Base-by-base conservation (phyloP, 495 filamentous ascomycete species). In the Penicillium herquei region DNA sequence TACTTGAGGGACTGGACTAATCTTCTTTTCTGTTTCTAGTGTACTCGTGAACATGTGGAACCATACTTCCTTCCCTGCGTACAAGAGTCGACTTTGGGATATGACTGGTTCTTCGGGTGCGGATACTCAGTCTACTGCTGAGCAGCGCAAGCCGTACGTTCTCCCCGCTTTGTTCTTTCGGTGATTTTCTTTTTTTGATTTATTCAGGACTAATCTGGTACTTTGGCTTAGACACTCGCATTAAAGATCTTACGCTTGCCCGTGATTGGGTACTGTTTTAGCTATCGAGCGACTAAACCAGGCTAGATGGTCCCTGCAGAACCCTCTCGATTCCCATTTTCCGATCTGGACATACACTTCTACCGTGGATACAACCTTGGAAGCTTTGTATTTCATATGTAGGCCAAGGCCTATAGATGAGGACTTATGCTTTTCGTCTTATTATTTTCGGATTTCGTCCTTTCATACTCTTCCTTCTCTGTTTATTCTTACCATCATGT, bases 21-120 rank as follows among this genome's bases (percentile, higher is more conserved):
- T 49, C 31, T 10, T 14, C 2, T 39, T 17, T 17, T 32, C 47
- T 14, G 5, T 13, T 2, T 49, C 6, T 49, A 83, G 80, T 64
- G 59, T 86, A 63, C 76, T 91, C 41, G 87, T 90, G 51, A 91
- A 90, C 62, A 87, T 88, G 16, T 92, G 88, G 88, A 89, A 91
- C 64, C 73, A 88, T 56, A 82, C 75, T 50, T 73, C 76, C 52
- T 75, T 79, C 72, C 83, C 82, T 18, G 79, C 71, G 17, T 84
- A 84, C 50, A 86, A 84, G 70, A 79, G 75, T 58, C 71, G 79
- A 12, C 64, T 84, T n/a, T 84, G 80, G 80, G 72, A 81, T 68
- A 80, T 70, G 69, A 61, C 54, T 7, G 67, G 68, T 52, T 9
- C 42, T 47, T 44, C 57, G 7, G 10, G 8, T 42, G 18, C 34